These are phyloP conservation scores for Rhynchosporium graminicola DNA, from an alignment of 2,329 filamentous ascomycete genomes.

Conservation along the genomic window DNA sequence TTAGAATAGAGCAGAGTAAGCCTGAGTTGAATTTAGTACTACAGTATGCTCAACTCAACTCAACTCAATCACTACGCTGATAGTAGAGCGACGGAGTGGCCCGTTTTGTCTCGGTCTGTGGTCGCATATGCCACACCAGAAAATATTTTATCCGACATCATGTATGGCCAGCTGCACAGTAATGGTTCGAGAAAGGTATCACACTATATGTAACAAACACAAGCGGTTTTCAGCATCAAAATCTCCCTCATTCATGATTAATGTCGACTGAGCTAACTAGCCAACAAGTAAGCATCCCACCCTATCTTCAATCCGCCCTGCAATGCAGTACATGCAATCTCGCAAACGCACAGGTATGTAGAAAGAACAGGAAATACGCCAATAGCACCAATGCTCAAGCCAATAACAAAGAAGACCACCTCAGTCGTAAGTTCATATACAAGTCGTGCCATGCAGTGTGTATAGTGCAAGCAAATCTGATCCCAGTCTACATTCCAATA, in stretches of 20 bases:
- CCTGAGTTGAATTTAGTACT: too few species aligned
- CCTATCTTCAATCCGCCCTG: not conserved
- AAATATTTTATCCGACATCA: too few species aligned
- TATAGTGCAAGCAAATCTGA: constrained; percentile 10
- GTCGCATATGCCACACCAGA: too few species aligned
- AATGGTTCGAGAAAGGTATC: too few species aligned
- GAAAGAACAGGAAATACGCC: constrained; percentile 23
- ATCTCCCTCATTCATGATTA: constrained; percentile 5
- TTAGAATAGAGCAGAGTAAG: too few species aligned
- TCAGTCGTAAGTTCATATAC: constrained; percentile 28
- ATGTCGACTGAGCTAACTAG: not conserved
- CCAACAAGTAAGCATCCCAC: constrained; percentile 9
- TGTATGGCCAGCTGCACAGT: too few species aligned
- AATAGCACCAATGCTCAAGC: constrained; percentile 28
- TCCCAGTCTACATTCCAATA: not conserved
- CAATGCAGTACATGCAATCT: constrained; percentile 19
- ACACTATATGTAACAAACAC: too few species aligned
- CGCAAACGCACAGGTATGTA: constrained; percentile 16
- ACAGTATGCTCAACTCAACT: too few species aligned
- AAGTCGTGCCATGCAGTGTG: constrained; percentile 20
- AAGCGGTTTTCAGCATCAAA: not conserved
- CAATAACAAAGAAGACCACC: constrained; percentile 17
- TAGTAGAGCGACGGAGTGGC: too few species aligned
- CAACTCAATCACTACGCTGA: too few species aligned
- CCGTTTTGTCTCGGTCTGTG: too few species aligned